phyloP scores from a whole-genome alignment of 208 protist species.

The Naegleria gruberi region DNA sequence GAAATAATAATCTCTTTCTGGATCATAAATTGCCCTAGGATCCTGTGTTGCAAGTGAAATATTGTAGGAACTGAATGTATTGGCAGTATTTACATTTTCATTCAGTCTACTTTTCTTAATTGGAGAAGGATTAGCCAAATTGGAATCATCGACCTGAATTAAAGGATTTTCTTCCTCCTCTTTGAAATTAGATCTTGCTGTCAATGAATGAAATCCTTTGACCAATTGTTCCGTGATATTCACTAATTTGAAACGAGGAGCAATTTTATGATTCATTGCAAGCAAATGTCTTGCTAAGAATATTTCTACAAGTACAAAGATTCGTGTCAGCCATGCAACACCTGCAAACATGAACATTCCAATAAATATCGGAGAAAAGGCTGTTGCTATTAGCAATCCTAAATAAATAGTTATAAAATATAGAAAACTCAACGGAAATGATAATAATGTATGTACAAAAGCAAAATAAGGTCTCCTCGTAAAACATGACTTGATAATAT shows the following conservation, averaged over 20 bases:
- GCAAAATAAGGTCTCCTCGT: not conserved
- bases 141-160: not conserved
- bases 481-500: not conserved
- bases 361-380: not conserved
- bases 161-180: not conserved
- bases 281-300: not conserved
- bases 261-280: not conserved
- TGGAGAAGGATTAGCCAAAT: not conserved
- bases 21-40: not conserved
- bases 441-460: not conserved
- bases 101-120: not conserved
- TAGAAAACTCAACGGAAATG: not conserved
- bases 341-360: not conserved
- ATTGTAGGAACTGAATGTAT: not conserved
- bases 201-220: not conserved
- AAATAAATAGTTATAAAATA: not conserved
- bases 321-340: not conserved
- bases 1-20: not conserved
- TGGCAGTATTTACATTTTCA: not conserved
- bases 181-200: not conserved
- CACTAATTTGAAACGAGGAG: not conserved
- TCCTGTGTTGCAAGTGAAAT: not conserved
- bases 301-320: not conserved
- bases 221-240: not conserved
- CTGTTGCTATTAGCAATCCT: not conserved